Conservation (phyloP, 2,329 filamentous ascomycete species). For the Phaeosphaeriaceae sp. region DNA sequence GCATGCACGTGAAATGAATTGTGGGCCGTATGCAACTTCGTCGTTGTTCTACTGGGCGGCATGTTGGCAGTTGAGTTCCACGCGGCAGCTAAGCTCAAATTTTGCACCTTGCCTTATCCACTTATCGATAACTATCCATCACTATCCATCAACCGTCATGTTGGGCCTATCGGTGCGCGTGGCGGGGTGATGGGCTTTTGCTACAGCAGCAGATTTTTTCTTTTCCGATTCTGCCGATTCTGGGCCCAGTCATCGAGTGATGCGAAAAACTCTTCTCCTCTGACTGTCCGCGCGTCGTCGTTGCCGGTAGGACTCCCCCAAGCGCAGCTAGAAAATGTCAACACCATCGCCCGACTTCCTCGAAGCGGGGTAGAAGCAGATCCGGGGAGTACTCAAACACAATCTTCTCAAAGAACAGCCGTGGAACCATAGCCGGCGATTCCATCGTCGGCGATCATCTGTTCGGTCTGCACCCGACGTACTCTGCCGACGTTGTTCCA, state of each 20-base stretch:
- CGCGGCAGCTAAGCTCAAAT: conserved; percentile 29
- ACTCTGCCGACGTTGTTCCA: neutral
- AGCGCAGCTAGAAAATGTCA: conserved; percentile 20
- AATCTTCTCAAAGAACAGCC: conserved; percentile 10
- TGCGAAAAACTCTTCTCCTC: conserved; percentile 3
- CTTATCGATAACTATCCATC: conserved; percentile 44
- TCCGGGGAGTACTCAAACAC: conserved; percentile 4
- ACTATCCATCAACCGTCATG: conserved; percentile 21
- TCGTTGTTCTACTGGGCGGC: conserved; percentile 26
- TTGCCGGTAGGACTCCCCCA: conserved; percentile 3
- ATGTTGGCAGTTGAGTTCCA: conserved; percentile 18
- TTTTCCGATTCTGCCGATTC: conserved; percentile 18
- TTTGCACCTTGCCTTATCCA: conserved; percentile 39
- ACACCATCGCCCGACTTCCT: conserved; percentile 6
- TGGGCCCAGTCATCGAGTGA: conserved; percentile 14
- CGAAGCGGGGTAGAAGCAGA: conserved; percentile 15
- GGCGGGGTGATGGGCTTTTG: conserved; percentile 5
- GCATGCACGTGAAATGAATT: conserved; percentile 43
- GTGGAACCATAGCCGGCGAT: conserved; percentile 12
- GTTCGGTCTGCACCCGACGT: conserved; percentile 2
- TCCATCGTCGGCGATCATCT: conserved; percentile 5
- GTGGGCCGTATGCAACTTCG: conserved; percentile 28
- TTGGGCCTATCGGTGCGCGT: conserved; percentile 23
- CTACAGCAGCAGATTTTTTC: conserved; percentile 29
- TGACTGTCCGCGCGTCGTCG: conserved; percentile 22